Conservation (phyloP, 1,284 basidiomycete species). For the Exsudoporus floridanus region DNA sequence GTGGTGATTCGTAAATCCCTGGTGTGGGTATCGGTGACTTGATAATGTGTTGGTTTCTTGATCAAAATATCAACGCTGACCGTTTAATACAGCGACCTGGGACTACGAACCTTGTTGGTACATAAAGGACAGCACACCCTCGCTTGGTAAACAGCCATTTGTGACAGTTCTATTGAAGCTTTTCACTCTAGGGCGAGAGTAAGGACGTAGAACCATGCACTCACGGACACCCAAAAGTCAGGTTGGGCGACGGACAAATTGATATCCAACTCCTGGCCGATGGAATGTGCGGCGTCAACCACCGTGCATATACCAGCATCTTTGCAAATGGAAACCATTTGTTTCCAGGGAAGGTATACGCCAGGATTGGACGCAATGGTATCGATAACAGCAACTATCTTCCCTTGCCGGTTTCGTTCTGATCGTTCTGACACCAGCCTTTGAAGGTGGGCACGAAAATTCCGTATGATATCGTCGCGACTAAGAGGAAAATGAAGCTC, state of each 20-base stretch:
- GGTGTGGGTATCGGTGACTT: background rate
- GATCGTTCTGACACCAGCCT: background rate
- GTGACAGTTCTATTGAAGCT: background rate
- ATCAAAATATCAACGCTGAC: too few relatives aligned
- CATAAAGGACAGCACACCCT: background rate
- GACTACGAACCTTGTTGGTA: background rate
- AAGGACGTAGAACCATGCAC: background rate
- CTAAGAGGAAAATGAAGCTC: slow-evolving; percentile 58
- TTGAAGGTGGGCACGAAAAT: slow-evolving; percentile 45
- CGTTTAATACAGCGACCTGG: background rate
- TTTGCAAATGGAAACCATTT: background rate
- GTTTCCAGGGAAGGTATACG: background rate
- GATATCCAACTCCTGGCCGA: background rate
- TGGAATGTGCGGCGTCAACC: background rate
- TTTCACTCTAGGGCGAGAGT: background rate
- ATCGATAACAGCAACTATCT: background rate
- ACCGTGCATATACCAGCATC: background rate
- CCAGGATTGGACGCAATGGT: background rate
- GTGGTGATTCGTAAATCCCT: background rate
- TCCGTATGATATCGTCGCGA: slow-evolving; percentile 53
- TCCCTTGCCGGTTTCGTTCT: background rate
- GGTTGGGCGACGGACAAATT: background rate
- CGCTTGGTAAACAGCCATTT: background rate
- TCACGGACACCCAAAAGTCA: background rate
- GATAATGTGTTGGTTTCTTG: background rate